phyloP scores from a whole-genome alignment of 129 eudicot genomes.

The Solidago caesia region DNA sequence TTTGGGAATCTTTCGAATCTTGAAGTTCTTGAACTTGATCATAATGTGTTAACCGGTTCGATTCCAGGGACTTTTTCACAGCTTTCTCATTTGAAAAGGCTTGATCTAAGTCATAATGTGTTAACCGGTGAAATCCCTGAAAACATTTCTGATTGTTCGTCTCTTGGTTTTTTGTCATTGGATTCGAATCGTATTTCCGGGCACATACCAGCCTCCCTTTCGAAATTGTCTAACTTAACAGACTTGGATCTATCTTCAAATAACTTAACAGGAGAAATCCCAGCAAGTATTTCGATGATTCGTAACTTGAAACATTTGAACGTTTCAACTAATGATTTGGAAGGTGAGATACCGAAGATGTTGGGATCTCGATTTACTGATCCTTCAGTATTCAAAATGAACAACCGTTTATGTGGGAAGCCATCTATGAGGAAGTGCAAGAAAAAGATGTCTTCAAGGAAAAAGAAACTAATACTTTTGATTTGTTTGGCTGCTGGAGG shows the following conservation, averaged over 20 bases:
- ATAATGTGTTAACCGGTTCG: conserved; percentile 48
- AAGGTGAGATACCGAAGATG: conserved; percentile 66
- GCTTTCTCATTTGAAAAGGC: conserved; percentile 45
- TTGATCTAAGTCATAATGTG: conserved; percentile 56
- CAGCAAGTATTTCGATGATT: conserved; percentile 46
- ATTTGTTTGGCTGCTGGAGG: conserved; percentile 55
- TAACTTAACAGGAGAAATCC: conserved; percentile 57
- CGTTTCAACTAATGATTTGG: conserved; percentile 56
- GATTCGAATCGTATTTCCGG: conserved; percentile 63
- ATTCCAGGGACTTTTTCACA: conserved; percentile 52
- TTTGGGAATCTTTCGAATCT: conserved; percentile 59
- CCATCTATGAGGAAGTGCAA: conserved; percentile 48
- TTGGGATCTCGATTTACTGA: conserved; percentile 54
- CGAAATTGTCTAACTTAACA: conserved; percentile 43
- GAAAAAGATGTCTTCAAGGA: conserved; percentile 35
- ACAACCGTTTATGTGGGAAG: conserved; percentile 63
- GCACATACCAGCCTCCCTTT: conserved; percentile 49
- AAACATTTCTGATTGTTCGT: conserved; percentile 41
- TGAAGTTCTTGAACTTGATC: conserved; percentile 57
- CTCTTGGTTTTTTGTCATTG: conserved; percentile 42
- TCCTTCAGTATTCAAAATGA: conserved; percentile 55
- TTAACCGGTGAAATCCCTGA: conserved; percentile 67
- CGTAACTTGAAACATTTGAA: conserved; percentile 46
- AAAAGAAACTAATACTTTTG: conserved; percentile 50
- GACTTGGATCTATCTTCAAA: conserved; percentile 57